A percentile compares a stretch with the other conserved stretches of the same genome.
These are phyloP conservation scores for Tephrocybe rancida DNA, from an alignment of 768 basidiomycete species.

Conservation along the genomic window DNA sequence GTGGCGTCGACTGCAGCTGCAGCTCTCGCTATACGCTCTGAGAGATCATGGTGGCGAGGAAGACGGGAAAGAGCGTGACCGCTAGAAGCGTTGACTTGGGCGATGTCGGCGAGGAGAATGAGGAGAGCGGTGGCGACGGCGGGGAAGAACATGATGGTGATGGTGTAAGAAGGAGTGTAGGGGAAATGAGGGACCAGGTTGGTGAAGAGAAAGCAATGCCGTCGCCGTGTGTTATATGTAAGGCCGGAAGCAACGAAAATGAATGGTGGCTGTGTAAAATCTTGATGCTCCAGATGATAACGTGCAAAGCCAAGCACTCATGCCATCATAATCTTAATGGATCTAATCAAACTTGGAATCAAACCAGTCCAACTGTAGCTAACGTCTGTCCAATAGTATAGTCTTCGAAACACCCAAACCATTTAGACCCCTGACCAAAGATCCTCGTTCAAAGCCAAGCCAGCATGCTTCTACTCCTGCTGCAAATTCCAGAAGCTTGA, in stretches of 20 bases:
- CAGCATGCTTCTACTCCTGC: neutral
- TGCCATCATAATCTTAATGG: neutral
- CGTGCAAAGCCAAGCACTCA: neutral
- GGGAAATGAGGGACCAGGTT: neutral
- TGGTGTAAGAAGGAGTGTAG: neutral
- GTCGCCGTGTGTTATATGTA: neutral
- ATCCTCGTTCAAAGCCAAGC: neutral
- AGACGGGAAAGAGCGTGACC: conserved; percentile 21
- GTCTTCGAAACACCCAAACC: neutral
- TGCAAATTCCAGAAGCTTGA: neutral
- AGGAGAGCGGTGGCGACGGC: neutral
- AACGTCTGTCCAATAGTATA: neutral
- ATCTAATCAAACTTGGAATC: too few species aligned
- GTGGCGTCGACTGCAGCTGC: neutral
- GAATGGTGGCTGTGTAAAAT: conserved; percentile 14
- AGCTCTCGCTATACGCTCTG: conserved; percentile 10
- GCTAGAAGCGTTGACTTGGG: conserved; percentile 15
- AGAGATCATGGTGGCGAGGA: conserved; percentile 25
- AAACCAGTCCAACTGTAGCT: too few species aligned
- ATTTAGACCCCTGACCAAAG: neutral
- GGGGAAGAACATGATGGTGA: neutral
- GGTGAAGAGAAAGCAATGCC: neutral
- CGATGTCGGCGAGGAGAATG: conserved; percentile 19
- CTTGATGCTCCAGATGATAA: neutral
- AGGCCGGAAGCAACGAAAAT: neutral